Evolutionary conservation across 495 filamentous ascomycete genomes (phyloP).

Genomic region (Penicillium turbatum): DNA sequence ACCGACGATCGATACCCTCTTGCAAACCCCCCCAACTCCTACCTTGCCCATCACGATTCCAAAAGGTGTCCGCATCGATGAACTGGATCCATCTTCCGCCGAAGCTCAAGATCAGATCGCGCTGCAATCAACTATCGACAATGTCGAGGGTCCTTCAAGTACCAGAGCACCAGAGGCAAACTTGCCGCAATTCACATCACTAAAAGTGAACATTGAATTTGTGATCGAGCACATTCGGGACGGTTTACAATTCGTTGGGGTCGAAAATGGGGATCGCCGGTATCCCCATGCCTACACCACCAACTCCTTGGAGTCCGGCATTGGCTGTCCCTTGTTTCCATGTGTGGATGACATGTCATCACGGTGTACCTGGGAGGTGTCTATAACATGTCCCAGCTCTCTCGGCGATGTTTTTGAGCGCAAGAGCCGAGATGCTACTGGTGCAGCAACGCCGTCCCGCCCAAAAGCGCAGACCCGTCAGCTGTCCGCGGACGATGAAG

Average conservation of each 20-base stretch:
- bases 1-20: conserved; percentile 58
- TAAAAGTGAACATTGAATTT: conserved; percentile 69
- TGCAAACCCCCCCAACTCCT: conserved; percentile 54
- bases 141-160: conserved; percentile 35
- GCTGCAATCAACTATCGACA: conserved; percentile 35
- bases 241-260: conserved; percentile 85
- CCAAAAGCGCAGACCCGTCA: conserved; percentile 21
- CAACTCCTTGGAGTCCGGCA: conserved; percentile 70
- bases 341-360: conserved; percentile 80
- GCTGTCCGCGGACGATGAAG: conserved; percentile 70
- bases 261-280: conserved; percentile 67
- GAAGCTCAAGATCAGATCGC: conserved; percentile 48
- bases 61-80: conserved; percentile 62
- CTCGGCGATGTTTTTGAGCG: conserved; percentile 74
- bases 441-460: conserved; percentile 13
- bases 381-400: conserved; percentile 77
- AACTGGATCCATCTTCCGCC: conserved; percentile 52
- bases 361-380: conserved; percentile 81
- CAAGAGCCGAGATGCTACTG: conserved; percentile 26
- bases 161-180: conserved; percentile 34
- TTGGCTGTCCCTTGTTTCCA: conserved; percentile 80
- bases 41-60: conserved; percentile 62
- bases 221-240: conserved; percentile 67
- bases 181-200: conserved; percentile 50
- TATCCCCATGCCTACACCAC: conserved; percentile 92